A percentile compares a stretch with the other conserved stretches of the same genome.
phyloP scores from a whole-genome alignment of 2,329 filamentous ascomycete genomes.

The Curvularia eragrostidis region DNA sequence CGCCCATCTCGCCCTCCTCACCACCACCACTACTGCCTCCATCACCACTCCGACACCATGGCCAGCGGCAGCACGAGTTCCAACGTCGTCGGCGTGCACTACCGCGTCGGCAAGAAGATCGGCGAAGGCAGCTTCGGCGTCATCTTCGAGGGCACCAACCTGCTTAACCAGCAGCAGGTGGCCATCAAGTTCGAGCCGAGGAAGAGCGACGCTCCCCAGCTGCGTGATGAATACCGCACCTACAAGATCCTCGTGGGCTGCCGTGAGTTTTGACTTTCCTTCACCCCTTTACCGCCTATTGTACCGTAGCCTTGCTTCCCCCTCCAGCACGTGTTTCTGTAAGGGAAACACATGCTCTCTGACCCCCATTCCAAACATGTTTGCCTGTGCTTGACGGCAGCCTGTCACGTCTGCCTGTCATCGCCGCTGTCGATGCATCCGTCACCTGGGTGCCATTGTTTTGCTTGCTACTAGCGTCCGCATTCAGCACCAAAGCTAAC shows the following conservation, averaged over 20 bases:
- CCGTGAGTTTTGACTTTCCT: slow-evolving; percentile 70
- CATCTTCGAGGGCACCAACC: slow-evolving; percentile 97
- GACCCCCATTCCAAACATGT: neutral
- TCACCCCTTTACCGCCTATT: slow-evolving; percentile 19
- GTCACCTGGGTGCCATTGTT: neutral
- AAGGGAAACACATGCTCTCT: neutral
- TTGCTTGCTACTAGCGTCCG: neutral
- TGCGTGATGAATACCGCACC: slow-evolving; percentile 97
- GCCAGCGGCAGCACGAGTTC: slow-evolving; percentile 89
- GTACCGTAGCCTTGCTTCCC: neutral
- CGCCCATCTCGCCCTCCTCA: slow-evolving; percentile 5
- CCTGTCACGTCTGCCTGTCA: neutral
- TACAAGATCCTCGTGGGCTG: slow-evolving; percentile 99
- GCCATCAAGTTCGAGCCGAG: slow-evolving; percentile 99
- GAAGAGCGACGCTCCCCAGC: slow-evolving; percentile 97
- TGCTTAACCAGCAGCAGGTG: slow-evolving; percentile 98
- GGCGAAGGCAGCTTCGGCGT: slow-evolving; percentile 98
- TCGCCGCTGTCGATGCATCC: neutral
- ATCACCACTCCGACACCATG: slow-evolving; percentile 60
- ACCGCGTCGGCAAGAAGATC: slow-evolving; percentile 98
- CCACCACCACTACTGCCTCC: slow-evolving; percentile 10
- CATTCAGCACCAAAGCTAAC: slow-evolving; percentile 20
- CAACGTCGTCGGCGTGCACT: slow-evolving; percentile 98
- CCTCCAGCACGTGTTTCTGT: neutral
- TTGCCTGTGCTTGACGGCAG: neutral